Base-by-base conservation (phyloP, 495 filamentous ascomycete species). In the Pyrenula massariospora region DNA sequence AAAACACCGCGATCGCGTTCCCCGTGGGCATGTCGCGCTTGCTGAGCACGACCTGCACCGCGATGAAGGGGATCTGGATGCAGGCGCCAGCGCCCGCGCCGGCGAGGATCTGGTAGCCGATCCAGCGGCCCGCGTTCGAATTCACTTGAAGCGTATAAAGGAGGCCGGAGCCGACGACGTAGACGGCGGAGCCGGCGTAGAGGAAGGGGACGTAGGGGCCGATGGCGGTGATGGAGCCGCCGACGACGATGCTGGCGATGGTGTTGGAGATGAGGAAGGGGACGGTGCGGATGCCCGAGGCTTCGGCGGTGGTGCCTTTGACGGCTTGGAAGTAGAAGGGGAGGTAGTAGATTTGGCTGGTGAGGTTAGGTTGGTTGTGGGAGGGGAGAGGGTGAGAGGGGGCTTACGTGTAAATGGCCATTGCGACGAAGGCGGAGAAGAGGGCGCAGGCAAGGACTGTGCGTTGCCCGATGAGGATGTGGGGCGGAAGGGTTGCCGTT, bases 191-290 rank as follows among this genome's bases (percentile, higher is more conserved):
- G 5, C 79, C 74, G 15, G 71, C 50, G n/a, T 84, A 71, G 66
- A 87, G 77, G 59, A 84, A 83, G 1, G 86, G 85, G 0, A 80
- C 76, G 66, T 88, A 88, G 62, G 89, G 87, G 1, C 88, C 87
- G 24, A 80, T 66, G 0, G 69, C 58, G 1, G 79, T 82, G 42
- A 86, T 77, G 8, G 77, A 31, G 1, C 67, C 70, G 22, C 89
- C 87, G 0, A 60, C 48, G 2, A 62, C 22, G 0, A 74, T 59
- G 11, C 68, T 67, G 0, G 63, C 59, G 3, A 73, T 56, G 48
- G 73, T 69, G 1, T 62, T 63, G 10, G 65, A 63, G n/a, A 75
- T 50, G 63, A 74, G 68, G 3, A 70, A 58, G 0, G 72, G 71
- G 1, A 75, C 64, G 8, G 67, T 56, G 20, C 61, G 61, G 36